Evolutionary conservation across 208 protist species (phyloP).

Genomic region (Perkinsela sp.): DNA sequence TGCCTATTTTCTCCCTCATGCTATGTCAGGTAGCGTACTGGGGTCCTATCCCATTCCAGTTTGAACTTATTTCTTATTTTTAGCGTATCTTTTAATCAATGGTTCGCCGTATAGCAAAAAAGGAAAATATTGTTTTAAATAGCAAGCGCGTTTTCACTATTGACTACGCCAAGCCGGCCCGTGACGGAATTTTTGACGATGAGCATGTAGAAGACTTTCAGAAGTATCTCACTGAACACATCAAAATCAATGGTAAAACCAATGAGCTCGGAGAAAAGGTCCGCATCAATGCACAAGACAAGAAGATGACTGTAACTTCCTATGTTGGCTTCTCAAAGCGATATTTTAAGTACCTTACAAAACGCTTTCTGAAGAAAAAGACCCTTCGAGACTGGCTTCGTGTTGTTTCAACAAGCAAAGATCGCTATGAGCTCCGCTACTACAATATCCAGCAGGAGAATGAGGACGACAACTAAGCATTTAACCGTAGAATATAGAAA

Average conservation of each 20-base stretch:
- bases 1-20: too few species aligned
- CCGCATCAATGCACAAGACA: slow-evolving; percentile 49
- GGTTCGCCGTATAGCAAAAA: background rate
- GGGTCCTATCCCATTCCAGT: too few species aligned
- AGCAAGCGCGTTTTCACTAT: slow-evolving; percentile 9
- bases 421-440: slow-evolving; percentile 87
- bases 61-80: too few species aligned
- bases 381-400: slow-evolving; percentile 85
- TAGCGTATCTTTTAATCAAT: too few species aligned
- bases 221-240: slow-evolving; percentile 82
- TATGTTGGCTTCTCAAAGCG: slow-evolving; percentile 85
- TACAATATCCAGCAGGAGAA: slow-evolving; percentile 85
- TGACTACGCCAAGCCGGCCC: slow-evolving; percentile 15
- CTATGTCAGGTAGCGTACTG: too few species aligned
- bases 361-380: slow-evolving; percentile 96
- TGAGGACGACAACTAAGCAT: slow-evolving; percentile 20
- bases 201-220: slow-evolving; percentile 59
- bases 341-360: slow-evolving; percentile 97
- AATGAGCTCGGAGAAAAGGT: slow-evolving; percentile 82
- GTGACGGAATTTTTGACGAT: slow-evolving; percentile 30
- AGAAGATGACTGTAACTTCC: slow-evolving; percentile 56
- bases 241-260: slow-evolving; percentile 91
- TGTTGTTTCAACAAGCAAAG: slow-evolving; percentile 75
- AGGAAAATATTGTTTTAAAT: background rate
- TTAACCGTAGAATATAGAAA: too few species aligned